phyloP scores from a whole-genome alignment of 1,284 basidiomycete genomes.

The Spongiforma sp. region DNA sequence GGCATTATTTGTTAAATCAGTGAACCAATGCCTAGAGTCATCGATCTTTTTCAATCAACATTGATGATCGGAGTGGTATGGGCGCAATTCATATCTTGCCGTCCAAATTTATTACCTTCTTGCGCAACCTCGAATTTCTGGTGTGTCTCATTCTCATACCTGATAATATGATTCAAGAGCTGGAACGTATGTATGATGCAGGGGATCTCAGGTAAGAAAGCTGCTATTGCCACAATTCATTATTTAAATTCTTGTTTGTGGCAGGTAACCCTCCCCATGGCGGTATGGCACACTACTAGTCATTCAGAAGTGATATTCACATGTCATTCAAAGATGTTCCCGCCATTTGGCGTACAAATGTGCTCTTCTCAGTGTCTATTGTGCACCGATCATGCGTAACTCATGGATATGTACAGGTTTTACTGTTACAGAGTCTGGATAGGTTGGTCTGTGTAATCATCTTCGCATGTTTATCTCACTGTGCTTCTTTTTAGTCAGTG shows the following conservation, averaged over 20 bases:
- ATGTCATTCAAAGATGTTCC: neutral
- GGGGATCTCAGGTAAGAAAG: too few species aligned
- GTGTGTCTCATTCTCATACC: neutral
- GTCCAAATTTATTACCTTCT: neutral
- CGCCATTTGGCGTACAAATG: constrained; percentile 7
- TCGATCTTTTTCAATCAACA: neutral
- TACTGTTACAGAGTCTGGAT: constrained; percentile 17
- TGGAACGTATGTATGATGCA: too few species aligned
- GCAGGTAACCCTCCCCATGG: too few species aligned
- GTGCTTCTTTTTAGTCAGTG: constrained; percentile 3
- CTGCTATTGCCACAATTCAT: too few species aligned
- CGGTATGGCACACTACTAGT: too few species aligned
- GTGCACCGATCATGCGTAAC: neutral
- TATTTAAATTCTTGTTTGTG: too few species aligned
- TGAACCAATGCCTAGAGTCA: neutral
- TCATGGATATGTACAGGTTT: constrained; percentile 6
- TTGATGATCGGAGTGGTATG: neutral
- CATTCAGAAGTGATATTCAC: too few species aligned
- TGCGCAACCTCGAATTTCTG: too few species aligned
- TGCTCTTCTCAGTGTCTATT: neutral
- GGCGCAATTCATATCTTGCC: constrained; percentile 12
- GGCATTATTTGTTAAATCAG: neutral
- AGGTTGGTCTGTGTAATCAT: neutral
- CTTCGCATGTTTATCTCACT: neutral
- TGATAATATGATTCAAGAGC: neutral